Evolutionary conservation across 176 grass and related monocot species (phyloP).

Genomic region (Bothriochloa decipiens): DNA sequence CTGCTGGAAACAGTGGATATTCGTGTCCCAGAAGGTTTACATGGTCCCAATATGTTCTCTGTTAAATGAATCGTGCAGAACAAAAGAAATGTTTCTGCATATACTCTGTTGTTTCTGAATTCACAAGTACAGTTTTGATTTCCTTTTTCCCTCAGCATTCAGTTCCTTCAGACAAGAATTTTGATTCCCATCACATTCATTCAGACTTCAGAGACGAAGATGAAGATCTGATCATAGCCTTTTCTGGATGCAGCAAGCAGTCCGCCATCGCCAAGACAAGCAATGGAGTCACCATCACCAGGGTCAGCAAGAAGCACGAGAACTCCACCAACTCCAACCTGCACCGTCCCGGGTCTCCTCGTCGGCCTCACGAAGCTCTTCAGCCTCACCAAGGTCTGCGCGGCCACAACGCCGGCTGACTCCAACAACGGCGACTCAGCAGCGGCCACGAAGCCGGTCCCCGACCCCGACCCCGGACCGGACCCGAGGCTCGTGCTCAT

Average conservation of each 20-base stretch:
- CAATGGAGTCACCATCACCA: conserved; percentile 35
- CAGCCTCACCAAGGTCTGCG: conserved; percentile 33
- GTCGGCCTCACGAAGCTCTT: conserved; percentile 30
- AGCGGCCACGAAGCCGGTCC: background rate
- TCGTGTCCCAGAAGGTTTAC: background rate
- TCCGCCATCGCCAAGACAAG: background rate
- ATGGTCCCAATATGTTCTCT: no score
- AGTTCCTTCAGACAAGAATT: background rate
- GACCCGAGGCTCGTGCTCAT: background rate
- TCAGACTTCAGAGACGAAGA: no score
- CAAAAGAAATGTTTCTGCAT: background rate
- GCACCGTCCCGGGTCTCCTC: conserved; percentile 10
- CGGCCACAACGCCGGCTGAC: background rate
- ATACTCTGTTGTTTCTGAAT: background rate
- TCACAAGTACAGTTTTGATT: background rate
- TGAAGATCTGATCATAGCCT: background rate
- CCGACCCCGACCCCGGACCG: background rate
- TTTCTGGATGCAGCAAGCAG: background rate
- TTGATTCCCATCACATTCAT: background rate
- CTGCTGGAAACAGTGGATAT: background rate
- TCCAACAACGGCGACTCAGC: background rate
- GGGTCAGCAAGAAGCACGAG: background rate
- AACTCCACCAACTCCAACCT: background rate
- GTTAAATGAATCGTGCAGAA: no score
- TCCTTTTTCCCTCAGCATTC: no score